phyloP scores from a whole-genome alignment of 768 basidiomycete species.

The Boletales sp. region DNA sequence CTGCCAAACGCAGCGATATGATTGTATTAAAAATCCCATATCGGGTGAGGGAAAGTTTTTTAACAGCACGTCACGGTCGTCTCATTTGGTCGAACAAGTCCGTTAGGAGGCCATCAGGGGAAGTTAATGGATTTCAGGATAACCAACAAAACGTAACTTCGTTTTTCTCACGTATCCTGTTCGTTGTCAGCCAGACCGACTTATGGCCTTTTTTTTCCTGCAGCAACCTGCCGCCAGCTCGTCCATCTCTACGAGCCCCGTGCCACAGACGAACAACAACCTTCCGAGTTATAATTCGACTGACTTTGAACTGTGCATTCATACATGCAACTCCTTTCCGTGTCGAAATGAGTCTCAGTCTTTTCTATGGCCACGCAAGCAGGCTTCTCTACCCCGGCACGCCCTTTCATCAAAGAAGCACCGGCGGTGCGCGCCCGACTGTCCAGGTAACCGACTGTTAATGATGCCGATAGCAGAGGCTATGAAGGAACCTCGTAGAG shows the following conservation, averaged over 20 bases:
- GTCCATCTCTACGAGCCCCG: slow-evolving; percentile 3
- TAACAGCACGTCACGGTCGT: background rate
- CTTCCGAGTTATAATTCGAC: background rate
- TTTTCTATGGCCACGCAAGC: slow-evolving; percentile 22
- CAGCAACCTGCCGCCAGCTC: background rate
- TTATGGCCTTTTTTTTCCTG: background rate
- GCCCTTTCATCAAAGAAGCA: slow-evolving; percentile 24
- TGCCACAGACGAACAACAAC: slow-evolving; percentile 1
- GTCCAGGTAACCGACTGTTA: slow-evolving; percentile 23
- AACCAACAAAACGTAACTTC: slow-evolving; percentile 10
- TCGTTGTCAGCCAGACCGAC: background rate
- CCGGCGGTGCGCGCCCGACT: slow-evolving; percentile 10
- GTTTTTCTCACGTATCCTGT: background rate
- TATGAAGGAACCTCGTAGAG: slow-evolving; percentile 18
- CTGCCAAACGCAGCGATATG: slow-evolving; percentile 17
- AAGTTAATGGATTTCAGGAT: background rate
- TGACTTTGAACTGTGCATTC: slow-evolving; percentile 25
- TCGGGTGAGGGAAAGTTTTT: slow-evolving; percentile 10
- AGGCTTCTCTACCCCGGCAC: slow-evolving; percentile 21
- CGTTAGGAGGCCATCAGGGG: slow-evolving; percentile 4
- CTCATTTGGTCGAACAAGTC: slow-evolving; percentile 8
- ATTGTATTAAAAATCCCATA: slow-evolving; percentile 22
- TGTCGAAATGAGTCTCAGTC: slow-evolving; percentile 27
- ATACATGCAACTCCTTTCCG: slow-evolving; percentile 19
- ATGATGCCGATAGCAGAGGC: slow-evolving; percentile 14